These are phyloP conservation scores for Hypomyces rosellus DNA, from an alignment of 2,329 filamentous ascomycete genomes.

Conservation along the genomic window DNA sequence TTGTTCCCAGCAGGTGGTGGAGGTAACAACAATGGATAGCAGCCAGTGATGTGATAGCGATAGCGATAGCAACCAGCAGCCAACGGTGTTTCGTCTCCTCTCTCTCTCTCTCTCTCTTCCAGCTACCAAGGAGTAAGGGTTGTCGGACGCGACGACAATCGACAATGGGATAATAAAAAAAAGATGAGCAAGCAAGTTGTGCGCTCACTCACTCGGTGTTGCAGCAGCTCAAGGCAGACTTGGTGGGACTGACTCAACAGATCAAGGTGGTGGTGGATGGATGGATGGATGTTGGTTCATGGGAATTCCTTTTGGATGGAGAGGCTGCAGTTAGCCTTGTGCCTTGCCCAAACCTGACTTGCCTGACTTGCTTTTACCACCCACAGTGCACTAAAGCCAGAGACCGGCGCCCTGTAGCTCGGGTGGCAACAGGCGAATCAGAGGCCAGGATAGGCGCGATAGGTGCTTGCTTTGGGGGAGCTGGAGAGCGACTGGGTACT, in stretches of 20 bases:
- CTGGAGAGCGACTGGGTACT: too few relatives aligned
- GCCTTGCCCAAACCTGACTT: neutral
- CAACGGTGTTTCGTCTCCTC: too few relatives aligned
- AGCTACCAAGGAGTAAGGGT: too few relatives aligned
- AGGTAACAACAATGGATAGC: neutral
- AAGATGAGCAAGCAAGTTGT: neutral
- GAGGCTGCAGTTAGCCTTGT: slow-evolving; percentile 10
- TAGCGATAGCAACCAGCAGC: neutral
- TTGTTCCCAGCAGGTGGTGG: too few relatives aligned
- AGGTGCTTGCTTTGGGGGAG: neutral
- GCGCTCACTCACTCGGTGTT: too few relatives aligned
- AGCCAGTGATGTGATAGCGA: too few relatives aligned
- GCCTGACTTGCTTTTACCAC: neutral
- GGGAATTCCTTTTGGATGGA: neutral
- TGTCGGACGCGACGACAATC: too few relatives aligned
- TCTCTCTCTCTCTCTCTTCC: too few relatives aligned
- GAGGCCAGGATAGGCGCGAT: neutral
- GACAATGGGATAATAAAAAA: neutral
- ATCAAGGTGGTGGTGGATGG: too few relatives aligned
- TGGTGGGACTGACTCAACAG: slow-evolving; percentile 4
- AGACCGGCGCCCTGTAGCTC: slow-evolving; percentile 8
- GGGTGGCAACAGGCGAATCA: slow-evolving; percentile 11
- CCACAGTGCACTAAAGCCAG: slow-evolving; percentile 1
- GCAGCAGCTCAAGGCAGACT: slow-evolving; percentile 7
- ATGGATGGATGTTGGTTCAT: neutral